These are phyloP conservation scores for Endoconidiophora polonica DNA, from an alignment of 2,329 filamentous ascomycete species.

Conservation along the genomic window DNA sequence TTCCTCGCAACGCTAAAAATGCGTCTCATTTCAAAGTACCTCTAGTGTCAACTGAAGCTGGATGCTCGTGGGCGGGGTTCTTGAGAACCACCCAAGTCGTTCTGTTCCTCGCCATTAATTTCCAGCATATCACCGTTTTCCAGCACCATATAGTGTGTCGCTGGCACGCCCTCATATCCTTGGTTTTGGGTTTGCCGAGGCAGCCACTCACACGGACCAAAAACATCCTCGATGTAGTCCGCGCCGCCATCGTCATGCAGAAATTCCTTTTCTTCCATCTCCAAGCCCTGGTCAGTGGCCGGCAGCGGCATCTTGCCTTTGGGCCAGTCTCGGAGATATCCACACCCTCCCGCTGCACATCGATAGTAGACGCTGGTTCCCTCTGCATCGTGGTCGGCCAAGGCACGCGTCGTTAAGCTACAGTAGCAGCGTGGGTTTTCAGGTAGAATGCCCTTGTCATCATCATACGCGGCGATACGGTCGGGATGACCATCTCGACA, in stretches of 20 bases:
- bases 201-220: not conserved
- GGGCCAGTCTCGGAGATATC: slow-evolving; percentile 8
- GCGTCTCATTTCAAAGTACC: too few species aligned
- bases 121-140: too few species aligned
- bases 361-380: slow-evolving; percentile 5
- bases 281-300: not conserved
- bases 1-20: too few species aligned
- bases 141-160: too few species aligned
- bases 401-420: slow-evolving; percentile 7
- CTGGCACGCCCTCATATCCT: too few species aligned
- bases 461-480: slow-evolving; percentile 6
- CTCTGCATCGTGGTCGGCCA: not conserved
- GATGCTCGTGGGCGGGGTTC: too few species aligned
- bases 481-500: slow-evolving; percentile 4
- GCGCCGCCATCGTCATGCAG: slow-evolving; percentile 9
- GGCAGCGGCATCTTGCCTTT: not conserved
- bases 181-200: not conserved
- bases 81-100: too few species aligned
- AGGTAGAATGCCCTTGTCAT: slow-evolving; percentile 10
- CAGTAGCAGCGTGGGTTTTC: slow-evolving; percentile 12
- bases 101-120: too few species aligned
- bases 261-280: not conserved
- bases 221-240: slow-evolving; percentile 10
- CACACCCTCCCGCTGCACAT: slow-evolving; percentile 9
- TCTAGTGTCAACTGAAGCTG: too few species aligned